Evolutionary conservation across 306 rosid genomes (phyloP).

Genomic region (Cucumis melo): DNA sequence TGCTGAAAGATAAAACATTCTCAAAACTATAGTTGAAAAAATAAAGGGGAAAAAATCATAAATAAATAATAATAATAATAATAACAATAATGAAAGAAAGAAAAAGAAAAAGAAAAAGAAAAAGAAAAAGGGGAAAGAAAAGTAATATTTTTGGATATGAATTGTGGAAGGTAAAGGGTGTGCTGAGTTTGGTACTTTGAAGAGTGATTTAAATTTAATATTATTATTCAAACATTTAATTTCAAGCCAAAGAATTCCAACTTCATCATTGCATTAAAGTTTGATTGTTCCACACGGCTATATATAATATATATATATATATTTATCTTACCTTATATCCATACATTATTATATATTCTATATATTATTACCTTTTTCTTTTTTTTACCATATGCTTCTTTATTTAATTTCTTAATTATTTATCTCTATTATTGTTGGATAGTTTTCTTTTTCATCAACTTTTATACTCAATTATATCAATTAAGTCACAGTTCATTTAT

Average conservation of each 20-base stretch:
- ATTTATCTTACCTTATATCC: too few species aligned
- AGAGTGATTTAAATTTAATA: neutral
- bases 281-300: conserved; percentile 6
- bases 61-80: neutral
- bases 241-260: conserved; percentile 3
- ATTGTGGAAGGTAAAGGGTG: neutral
- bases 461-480: too few species aligned
- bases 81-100: neutral
- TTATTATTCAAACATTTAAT: neutral
- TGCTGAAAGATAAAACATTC: conserved; percentile 1
- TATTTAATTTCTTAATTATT: neutral
- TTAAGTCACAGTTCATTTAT: too few species aligned
- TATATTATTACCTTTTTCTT: too few species aligned
- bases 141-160: neutral
- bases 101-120: neutral
- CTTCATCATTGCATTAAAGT: neutral
- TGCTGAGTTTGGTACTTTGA: conserved; percentile 2
- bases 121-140: too few species aligned
- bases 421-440: neutral
- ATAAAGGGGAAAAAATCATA: neutral
- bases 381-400: neutral
- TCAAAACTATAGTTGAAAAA: neutral
- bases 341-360: neutral
- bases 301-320: neutral
- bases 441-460: too few species aligned